A percentile compares a stretch with the other conserved stretches of the same genome.
Evolutionary conservation across 2,329 filamentous ascomycete genomes (phyloP).

Genomic region (Aphanocladium album): DNA sequence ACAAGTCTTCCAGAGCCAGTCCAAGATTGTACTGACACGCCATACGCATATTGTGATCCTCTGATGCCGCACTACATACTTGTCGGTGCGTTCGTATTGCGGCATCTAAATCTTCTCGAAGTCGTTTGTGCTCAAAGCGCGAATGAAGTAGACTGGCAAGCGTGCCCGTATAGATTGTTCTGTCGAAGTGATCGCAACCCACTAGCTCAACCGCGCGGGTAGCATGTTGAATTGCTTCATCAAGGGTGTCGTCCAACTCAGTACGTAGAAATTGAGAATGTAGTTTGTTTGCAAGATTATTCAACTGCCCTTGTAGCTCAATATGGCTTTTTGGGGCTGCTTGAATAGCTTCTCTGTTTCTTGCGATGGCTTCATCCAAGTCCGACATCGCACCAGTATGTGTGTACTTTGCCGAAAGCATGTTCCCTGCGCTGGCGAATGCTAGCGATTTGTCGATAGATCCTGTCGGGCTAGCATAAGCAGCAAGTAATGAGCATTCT

Average conservation of each 20-base stretch:
- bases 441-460: background rate
- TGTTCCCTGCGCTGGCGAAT: background rate
- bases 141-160: background rate
- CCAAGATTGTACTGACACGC: slow-evolving; percentile 4
- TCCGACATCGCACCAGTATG: slow-evolving; percentile 10
- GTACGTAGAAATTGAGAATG: background rate
- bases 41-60: slow-evolving; percentile 1
- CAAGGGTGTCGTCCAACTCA: background rate
- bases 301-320: background rate
- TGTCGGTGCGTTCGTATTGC: background rate
- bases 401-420: slow-evolving; percentile 5
- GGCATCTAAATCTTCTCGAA: background rate
- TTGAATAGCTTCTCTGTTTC: background rate
- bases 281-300: background rate
- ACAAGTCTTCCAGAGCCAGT: background rate
- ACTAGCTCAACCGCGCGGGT: background rate
- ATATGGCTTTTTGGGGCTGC: background rate
- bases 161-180: background rate
- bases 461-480: background rate
- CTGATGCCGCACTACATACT: background rate
- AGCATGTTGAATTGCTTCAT: background rate
- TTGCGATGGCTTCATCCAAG: slow-evolving; percentile 10
- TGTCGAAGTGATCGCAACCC: background rate
- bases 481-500: background rate
- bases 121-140: background rate